These are phyloP conservation scores for Exophiala sideris DNA, from an alignment of 2,329 filamentous ascomycete species.

Conservation along the genomic window DNA sequence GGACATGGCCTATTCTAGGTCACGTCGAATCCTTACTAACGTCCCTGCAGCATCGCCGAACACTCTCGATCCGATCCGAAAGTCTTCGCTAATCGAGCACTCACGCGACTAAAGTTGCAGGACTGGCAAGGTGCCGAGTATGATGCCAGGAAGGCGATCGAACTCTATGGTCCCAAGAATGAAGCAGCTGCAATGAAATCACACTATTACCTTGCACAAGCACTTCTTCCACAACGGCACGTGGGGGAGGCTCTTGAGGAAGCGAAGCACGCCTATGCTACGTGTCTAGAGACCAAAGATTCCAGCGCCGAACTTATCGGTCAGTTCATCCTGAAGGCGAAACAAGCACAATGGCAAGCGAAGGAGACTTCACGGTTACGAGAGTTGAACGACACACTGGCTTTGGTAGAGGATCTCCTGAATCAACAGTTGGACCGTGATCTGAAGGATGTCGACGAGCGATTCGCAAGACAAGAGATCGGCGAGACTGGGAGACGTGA, in stretches of 20 bases:
- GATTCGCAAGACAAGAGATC: conserved; percentile 40
- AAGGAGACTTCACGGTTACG: conserved; percentile 54
- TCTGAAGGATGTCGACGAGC: conserved; percentile 35
- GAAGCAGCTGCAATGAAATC: conserved; percentile 69
- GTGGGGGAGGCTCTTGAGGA: conserved; percentile 69
- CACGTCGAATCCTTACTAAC: background rate
- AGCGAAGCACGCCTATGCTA: conserved; percentile 68
- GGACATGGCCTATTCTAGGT: conserved; percentile 31
- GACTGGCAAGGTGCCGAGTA: conserved; percentile 71
- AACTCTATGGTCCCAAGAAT: conserved; percentile 51
- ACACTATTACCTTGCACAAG: conserved; percentile 77
- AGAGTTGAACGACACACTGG: conserved; percentile 43
- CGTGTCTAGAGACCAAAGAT: conserved; percentile 62
- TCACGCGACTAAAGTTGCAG: conserved; percentile 71
- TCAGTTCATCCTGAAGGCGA: conserved; percentile 70
- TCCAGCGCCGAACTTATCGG: conserved; percentile 69
- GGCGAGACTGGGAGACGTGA: conserved; percentile 67
- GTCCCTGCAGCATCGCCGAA: conserved; percentile 58
- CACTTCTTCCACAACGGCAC: conserved; percentile 70
- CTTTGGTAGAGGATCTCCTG: conserved; percentile 40
- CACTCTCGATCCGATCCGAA: conserved; percentile 72
- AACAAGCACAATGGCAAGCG: conserved; percentile 81
- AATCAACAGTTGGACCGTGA: conserved; percentile 39
- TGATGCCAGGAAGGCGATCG: conserved; percentile 73
- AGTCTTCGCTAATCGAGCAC: conserved; percentile 85